These are phyloP conservation scores for Psilocybe sp. DNA, from an alignment of 768 basidiomycete species.

Conservation along the genomic window DNA sequence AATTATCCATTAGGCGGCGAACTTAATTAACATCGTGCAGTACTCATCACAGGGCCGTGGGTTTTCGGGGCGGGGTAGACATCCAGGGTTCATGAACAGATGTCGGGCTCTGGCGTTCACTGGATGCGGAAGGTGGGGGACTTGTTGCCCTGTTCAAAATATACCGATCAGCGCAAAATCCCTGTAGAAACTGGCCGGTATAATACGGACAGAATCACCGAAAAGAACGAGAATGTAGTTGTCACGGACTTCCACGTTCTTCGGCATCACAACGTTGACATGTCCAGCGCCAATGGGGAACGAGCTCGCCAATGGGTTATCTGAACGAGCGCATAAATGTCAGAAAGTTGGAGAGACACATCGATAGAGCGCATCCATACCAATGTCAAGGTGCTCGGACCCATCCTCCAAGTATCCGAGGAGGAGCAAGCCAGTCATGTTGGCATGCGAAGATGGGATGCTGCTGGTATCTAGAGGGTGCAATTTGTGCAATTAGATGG, in stretches of 20 bases:
- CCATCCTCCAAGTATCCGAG: conserved; percentile 39
- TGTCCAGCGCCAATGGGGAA: conserved; percentile 38
- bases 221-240: conserved; percentile 49
- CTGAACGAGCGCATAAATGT: conserved; percentile 19
- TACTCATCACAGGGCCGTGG: too few species aligned
- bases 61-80: too few species aligned
- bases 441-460: conserved; percentile 34
- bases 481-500: neutral
- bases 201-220: conserved; percentile 43
- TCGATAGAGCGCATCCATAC: conserved; percentile 28
- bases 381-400: conserved; percentile 48
- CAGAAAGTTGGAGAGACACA: neutral
- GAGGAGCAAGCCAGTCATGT: conserved; percentile 38
- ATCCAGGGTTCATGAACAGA: too few species aligned
- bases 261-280: conserved; percentile 37
- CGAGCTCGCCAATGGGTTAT: conserved; percentile 37
- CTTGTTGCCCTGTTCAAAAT: conserved; percentile 23
- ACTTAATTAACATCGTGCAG: too few species aligned
- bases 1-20: too few species aligned
- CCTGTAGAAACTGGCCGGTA: conserved; percentile 1
- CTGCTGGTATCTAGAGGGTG: conserved; percentile 23
- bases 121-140: conserved; percentile 28
- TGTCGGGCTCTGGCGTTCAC: conserved; percentile 5
- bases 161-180: neutral
- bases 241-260: conserved; percentile 26